A percentile compares a stretch with the other conserved stretches of the same genome.
phyloP scores from a whole-genome alignment of 192 early-diverging fungal genomes.

The Mortierella hygrophila region DNA sequence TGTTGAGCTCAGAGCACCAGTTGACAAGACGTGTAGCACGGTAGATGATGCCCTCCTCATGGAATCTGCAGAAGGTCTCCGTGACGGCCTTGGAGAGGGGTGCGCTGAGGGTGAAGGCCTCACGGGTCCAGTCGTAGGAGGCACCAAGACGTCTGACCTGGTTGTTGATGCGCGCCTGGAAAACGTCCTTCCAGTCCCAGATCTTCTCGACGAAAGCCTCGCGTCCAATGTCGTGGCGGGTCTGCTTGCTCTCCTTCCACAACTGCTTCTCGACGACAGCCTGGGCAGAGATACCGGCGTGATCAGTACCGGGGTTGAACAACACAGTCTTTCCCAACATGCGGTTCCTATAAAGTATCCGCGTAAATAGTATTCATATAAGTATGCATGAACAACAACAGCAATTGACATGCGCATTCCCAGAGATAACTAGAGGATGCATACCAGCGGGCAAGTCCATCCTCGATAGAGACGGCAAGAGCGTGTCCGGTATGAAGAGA shows the following conservation, averaged over 20 bases:
- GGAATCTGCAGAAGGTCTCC: conserved; percentile 95
- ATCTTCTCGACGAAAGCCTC: conserved; percentile 90
- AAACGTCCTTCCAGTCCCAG: conserved; percentile 97
- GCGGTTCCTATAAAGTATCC: conserved; percentile 71
- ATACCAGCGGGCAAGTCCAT: conserved; percentile 91
- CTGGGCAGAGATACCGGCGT: conserved; percentile 98
- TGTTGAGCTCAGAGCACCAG: conserved; percentile 97
- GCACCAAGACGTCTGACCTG: conserved; percentile 93
- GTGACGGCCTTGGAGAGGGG: conserved; percentile 84
- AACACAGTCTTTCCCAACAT: conserved; percentile 97
- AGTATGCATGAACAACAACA: neutral
- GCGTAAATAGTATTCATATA: neutral
- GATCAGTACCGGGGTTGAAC: conserved; percentile 95
- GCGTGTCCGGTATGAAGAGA: conserved; percentile 96
- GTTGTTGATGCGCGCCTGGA: conserved; percentile 81
- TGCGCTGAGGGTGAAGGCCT: conserved; percentile 93
- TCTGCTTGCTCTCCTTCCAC: conserved; percentile 85
- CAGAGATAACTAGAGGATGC: neutral
- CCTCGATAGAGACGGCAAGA: conserved; percentile 94
- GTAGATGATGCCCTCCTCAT: conserved; percentile 96
- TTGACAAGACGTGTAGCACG: conserved; percentile 97
- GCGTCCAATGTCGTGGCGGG: conserved; percentile 94
- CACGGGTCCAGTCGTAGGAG: conserved; percentile 94
- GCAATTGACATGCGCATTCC: neutral
- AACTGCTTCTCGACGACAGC: conserved; percentile 97